Evolutionary conservation across 2,329 filamentous ascomycete genomes (phyloP).

Genomic region (Botrytis elliptica): DNA sequence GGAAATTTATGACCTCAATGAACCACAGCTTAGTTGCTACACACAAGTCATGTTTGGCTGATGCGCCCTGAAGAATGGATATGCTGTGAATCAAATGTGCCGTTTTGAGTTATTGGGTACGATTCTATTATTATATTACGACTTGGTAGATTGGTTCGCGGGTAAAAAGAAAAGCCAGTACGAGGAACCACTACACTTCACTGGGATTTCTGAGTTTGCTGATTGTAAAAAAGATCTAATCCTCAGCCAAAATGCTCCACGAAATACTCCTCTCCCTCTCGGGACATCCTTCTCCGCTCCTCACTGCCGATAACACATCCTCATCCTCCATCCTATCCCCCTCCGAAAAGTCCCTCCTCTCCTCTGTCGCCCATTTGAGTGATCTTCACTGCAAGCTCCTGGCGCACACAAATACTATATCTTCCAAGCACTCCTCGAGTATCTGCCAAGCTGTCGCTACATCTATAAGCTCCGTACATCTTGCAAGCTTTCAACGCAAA

Average conservation of each 20-base stretch:
- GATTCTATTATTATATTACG: slow-evolving; percentile 34
- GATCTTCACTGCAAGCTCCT: slow-evolving; percentile 73
- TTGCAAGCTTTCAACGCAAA: slow-evolving; percentile 78
- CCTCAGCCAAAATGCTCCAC: slow-evolving; percentile 72
- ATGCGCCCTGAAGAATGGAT: neutral
- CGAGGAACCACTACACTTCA: neutral
- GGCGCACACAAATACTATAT: slow-evolving; percentile 63
- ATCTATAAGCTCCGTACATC: slow-evolving; percentile 70
- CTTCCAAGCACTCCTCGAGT: slow-evolving; percentile 70
- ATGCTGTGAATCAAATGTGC: slow-evolving; percentile 35
- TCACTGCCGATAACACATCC: slow-evolving; percentile 55
- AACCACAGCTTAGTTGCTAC: neutral
- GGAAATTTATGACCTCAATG: slow-evolving; percentile 9
- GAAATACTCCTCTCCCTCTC: slow-evolving; percentile 96
- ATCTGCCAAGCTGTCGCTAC: slow-evolving; percentile 87
- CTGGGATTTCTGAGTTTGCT: slow-evolving; percentile 21
- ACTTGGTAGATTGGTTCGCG: slow-evolving; percentile 30
- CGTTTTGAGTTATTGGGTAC: slow-evolving; percentile 38
- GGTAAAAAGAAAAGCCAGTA: slow-evolving; percentile 12
- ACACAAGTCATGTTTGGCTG: neutral
- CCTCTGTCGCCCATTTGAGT: slow-evolving; percentile 73
- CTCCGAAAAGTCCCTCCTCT: slow-evolving; percentile 78
- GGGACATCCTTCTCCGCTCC: slow-evolving; percentile 86
- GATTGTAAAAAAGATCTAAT: slow-evolving; percentile 19
- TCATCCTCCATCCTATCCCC: slow-evolving; percentile 61